Evolutionary conservation across 768 basidiomycete species (phyloP).

Genomic region (Myochromella boudieri): DNA sequence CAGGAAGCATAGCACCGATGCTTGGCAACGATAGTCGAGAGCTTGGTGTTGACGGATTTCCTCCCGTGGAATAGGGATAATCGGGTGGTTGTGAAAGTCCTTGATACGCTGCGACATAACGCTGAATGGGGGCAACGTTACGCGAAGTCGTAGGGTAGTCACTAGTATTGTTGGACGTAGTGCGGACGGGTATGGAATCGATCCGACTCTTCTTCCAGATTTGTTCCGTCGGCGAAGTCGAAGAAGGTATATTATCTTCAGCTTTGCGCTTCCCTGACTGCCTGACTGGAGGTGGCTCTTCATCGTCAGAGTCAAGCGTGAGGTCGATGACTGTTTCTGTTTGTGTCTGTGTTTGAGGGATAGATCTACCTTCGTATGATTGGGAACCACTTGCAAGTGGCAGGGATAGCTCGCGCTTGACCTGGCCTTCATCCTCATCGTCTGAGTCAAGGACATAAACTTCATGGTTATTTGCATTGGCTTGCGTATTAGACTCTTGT

Average conservation of each 20-base stretch:
- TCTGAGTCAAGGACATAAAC: conserved; percentile 74
- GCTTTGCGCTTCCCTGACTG: conserved; percentile 60
- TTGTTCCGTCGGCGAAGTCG: conserved; percentile 56
- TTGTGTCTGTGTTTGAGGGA: conserved; percentile 27
- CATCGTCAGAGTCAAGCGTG: conserved; percentile 79
- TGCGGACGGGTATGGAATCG: conserved; percentile 23
- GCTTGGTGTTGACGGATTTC: conserved; percentile 6
- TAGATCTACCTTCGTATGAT: conserved; percentile 23
- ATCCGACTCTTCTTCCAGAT: conserved; percentile 70
- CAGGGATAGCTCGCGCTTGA: conserved; percentile 75
- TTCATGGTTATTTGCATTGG: conserved; percentile 49
- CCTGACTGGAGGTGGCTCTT: conserved; percentile 40
- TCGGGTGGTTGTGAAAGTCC: conserved; percentile 2
- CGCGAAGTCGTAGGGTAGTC: conserved; percentile 16
- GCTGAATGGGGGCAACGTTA: conserved; percentile 11
- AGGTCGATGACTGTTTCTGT: conserved; percentile 74
- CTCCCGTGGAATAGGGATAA: conserved; percentile 5
- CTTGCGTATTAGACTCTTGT: conserved; percentile 37
- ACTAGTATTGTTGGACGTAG: conserved; percentile 9
- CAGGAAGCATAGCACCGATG: conserved; percentile 16
- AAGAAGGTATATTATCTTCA: conserved; percentile 41
- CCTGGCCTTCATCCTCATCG: conserved; percentile 74
- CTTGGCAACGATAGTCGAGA: conserved; percentile 13
- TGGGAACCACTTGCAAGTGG: conserved; percentile 54
- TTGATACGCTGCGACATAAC: conserved; percentile 14